Conservation (phyloP, 306 rosid genomes). For the Carpinus fangiana region DNA sequence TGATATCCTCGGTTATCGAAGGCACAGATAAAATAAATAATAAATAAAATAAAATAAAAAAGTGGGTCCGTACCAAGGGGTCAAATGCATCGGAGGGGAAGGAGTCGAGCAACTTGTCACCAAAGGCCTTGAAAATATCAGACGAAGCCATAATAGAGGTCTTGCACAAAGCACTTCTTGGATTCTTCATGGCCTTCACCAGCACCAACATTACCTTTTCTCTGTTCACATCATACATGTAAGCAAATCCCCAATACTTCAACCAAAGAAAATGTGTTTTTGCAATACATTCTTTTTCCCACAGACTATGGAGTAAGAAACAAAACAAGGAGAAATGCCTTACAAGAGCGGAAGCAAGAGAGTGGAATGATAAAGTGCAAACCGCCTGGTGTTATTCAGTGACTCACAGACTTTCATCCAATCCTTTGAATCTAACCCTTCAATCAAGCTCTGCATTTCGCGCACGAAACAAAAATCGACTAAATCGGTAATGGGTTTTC, state of each 20-base stretch:
- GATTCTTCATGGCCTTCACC: slow-evolving; percentile 87
- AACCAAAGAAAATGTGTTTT: not conserved
- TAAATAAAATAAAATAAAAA: not conserved
- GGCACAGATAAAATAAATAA: not conserved
- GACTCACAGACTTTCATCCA: slow-evolving; percentile 78
- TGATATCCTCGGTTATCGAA: not conserved
- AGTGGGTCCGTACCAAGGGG: slow-evolving; percentile 54
- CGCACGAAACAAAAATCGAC: not conserved
- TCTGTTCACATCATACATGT: slow-evolving; percentile 38
- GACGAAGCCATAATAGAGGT: slow-evolving; percentile 94
- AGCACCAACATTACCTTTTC: slow-evolving; percentile 61
- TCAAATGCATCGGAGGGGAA: slow-evolving; percentile 62
- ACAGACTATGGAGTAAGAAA: not conserved
- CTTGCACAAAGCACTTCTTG: slow-evolving; percentile 87
- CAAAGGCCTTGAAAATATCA: slow-evolving; percentile 72
- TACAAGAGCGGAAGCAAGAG: slow-evolving; percentile 57
- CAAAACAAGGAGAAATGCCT: slow-evolving; percentile 12
- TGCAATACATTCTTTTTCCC: not conserved
- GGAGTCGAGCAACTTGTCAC: slow-evolving; percentile 68
- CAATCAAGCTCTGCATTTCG: slow-evolving; percentile 54
- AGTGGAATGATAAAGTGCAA: slow-evolving; percentile 60
- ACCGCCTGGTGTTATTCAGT: slow-evolving; percentile 69
- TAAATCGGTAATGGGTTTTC: slow-evolving; percentile 7
- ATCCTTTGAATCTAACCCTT: slow-evolving; percentile 68
- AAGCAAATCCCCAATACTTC: slow-evolving; percentile 15